phyloP scores from a whole-genome alignment of 2,329 filamentous ascomycete species.

The Phoma sp. region DNA sequence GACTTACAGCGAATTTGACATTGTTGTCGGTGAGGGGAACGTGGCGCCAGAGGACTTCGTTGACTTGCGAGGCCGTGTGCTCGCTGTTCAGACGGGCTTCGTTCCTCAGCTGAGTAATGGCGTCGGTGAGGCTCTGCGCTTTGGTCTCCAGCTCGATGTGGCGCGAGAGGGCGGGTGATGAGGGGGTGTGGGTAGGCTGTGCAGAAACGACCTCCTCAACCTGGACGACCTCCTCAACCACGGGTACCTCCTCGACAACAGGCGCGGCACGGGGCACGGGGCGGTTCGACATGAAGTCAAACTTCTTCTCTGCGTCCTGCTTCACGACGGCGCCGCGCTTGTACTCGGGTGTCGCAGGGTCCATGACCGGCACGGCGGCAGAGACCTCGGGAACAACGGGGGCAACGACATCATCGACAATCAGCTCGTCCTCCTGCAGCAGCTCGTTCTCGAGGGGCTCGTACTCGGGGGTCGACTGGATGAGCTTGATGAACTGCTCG shows the following conservation, averaged over 20 bases:
- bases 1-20: constrained; percentile 47
- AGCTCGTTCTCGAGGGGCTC: constrained; percentile 10
- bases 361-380: constrained; percentile 30
- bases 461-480: constrained; percentile 31
- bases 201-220: constrained; percentile 9
- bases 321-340: constrained; percentile 38
- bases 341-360: constrained; percentile 34
- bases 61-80: constrained; percentile 9
- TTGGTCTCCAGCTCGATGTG: constrained; percentile 24
- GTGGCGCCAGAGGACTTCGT: constrained; percentile 34
- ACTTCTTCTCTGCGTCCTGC: constrained; percentile 37
- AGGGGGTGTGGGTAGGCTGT: constrained; percentile 7
- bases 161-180: constrained; percentile 4
- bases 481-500: constrained; percentile 30
- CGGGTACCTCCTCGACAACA: constrained; percentile 13
- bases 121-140: constrained; percentile 20
- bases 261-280: constrained; percentile 39
- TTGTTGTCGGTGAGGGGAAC: constrained; percentile 35
- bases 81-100: constrained; percentile 19
- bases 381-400: constrained; percentile 15
- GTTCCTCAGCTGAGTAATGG: constrained; percentile 23
- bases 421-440: constrained; percentile 23
- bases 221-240: constrained; percentile 49
- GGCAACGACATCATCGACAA: constrained; percentile 30
- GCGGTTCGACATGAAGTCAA: constrained; percentile 48